These are phyloP conservation scores for Shiraia bambusicola DNA, from an alignment of 2,329 filamentous ascomycete species.

Conservation along the genomic window DNA sequence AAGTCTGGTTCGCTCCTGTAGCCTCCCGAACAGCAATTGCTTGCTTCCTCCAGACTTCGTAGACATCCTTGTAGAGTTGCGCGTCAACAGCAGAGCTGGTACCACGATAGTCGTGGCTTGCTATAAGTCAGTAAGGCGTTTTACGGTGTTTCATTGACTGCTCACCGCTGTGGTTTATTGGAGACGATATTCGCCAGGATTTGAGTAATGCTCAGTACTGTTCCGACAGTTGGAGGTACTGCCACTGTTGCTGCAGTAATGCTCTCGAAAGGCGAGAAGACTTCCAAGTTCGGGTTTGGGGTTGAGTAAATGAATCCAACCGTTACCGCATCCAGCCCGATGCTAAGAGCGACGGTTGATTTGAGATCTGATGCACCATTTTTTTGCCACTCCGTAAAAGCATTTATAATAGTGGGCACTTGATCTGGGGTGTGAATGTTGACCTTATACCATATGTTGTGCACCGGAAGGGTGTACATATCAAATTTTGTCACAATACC, in stretches of 20 bases:
- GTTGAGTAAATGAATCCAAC: conserved; percentile 25
- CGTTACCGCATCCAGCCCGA: conserved; percentile 14
- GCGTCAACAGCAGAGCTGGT: conserved; percentile 15
- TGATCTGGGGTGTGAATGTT: conserved; percentile 15
- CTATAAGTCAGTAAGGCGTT: neutral
- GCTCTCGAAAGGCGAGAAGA: conserved; percentile 23
- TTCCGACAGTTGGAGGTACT: conserved; percentile 3
- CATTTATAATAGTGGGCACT: conserved; percentile 18
- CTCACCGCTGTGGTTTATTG: neutral
- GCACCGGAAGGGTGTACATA: conserved; percentile 1
- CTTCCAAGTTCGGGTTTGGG: conserved; percentile 10
- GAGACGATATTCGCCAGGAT: neutral
- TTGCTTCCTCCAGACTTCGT: conserved; percentile 4
- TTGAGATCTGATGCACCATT: conserved; percentile 17
- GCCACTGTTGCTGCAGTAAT: conserved; percentile 4
- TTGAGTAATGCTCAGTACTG: neutral
- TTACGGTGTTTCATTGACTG: neutral
- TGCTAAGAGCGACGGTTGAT: conserved; percentile 16
- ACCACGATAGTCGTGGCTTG: conserved; percentile 23
- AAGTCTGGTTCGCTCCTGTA: conserved; percentile 4
- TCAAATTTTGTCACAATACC: neutral
- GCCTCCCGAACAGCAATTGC: neutral
- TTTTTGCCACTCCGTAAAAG: conserved; percentile 26
- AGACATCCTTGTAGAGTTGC: conserved; percentile 30
- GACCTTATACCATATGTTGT: conserved; percentile 22